These are phyloP conservation scores for Linnemannia schmuckeri DNA, from an alignment of 192 early-diverging fungal genomes.

Conservation along the genomic window DNA sequence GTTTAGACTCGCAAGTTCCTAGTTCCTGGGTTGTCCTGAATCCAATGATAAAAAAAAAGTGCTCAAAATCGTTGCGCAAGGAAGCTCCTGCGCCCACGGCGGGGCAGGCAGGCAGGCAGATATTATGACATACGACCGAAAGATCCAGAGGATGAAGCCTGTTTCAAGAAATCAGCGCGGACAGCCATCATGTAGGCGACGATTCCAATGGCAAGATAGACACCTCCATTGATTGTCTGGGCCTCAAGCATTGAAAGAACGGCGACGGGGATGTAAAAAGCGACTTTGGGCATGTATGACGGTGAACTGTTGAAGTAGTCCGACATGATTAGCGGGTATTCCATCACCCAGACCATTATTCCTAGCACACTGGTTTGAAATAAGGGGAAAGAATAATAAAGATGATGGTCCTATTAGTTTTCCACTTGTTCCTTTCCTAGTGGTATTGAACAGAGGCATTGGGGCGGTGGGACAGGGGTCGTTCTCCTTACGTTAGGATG, in stretches of 20 bases:
- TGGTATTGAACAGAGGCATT: background rate
- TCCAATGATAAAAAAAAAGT: too few relatives aligned
- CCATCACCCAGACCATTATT: conserved; percentile 21
- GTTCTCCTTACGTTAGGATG: conserved; percentile 35
- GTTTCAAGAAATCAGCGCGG: conserved; percentile 37
- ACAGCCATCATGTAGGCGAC: conserved; percentile 45
- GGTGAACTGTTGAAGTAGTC: conserved; percentile 31
- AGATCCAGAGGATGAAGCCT: conserved; percentile 7
- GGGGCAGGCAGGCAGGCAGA: too few relatives aligned
- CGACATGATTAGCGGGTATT: conserved; percentile 34
- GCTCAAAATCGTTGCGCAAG: too few relatives aligned
- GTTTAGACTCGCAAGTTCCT: too few relatives aligned
- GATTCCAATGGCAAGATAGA: conserved; percentile 44
- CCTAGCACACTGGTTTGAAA: conserved; percentile 32
- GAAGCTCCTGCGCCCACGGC: too few relatives aligned
- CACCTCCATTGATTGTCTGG: conserved; percentile 46
- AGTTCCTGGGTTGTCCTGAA: too few relatives aligned
- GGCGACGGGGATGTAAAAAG: conserved; percentile 35
- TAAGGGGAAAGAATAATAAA: background rate
- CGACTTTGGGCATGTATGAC: conserved; percentile 41
- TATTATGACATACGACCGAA: conserved; percentile 28
- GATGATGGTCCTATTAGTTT: conserved; percentile 6
- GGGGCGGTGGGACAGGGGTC: background rate
- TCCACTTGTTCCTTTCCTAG: background rate
- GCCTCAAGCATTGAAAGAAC: conserved; percentile 36